A percentile compares a stretch with the other conserved stretches of the same genome.
These are phyloP conservation scores for Geotrichum cucujoidarum DNA, from an alignment of 1,139 yeast species.

Conservation along the genomic window DNA sequence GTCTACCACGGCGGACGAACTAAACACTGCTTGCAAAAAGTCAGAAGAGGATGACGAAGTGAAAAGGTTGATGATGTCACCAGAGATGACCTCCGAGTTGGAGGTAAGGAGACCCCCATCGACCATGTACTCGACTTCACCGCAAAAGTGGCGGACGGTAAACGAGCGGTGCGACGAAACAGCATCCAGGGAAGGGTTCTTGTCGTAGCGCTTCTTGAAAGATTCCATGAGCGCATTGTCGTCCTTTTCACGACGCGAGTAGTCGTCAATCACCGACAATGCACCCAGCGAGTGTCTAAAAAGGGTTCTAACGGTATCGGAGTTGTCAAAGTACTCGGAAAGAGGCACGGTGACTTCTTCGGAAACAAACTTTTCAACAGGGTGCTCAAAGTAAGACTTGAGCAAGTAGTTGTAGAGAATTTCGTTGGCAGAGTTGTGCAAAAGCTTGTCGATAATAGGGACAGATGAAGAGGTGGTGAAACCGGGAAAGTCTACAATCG, in stretches of 20 bases:
- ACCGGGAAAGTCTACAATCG: conserved; percentile 42
- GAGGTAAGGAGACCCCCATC: conserved; percentile 34
- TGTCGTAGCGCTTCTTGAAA: conserved; percentile 35
- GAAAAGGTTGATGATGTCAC: conserved; percentile 40
- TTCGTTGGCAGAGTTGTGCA: conserved; percentile 43
- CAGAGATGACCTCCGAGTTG: conserved; percentile 38
- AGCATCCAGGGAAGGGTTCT: conserved; percentile 32
- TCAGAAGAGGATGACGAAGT: conserved; percentile 39
- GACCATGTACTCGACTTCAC: conserved; percentile 40
- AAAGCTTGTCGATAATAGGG: conserved; percentile 38
- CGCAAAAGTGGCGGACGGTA: conserved; percentile 40
- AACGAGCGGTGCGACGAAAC: conserved; percentile 33
- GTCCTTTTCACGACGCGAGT: conserved; percentile 37
- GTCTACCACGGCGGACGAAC: conserved; percentile 39
- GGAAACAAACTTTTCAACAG: conserved; percentile 37
- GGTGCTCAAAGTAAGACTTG: conserved; percentile 37
- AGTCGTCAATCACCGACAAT: conserved; percentile 39
- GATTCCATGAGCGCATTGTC: conserved; percentile 35
- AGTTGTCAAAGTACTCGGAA: conserved; percentile 40
- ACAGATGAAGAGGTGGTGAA: conserved; percentile 37
- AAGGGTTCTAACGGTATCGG: conserved; percentile 38
- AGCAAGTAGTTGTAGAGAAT: conserved; percentile 39
- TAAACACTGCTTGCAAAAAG: conserved; percentile 37
- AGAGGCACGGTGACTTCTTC: conserved; percentile 40
- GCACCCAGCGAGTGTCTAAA: conserved; percentile 38